phyloP scores from a whole-genome alignment of 306 rosid species.

The Prunus mume region DNA sequence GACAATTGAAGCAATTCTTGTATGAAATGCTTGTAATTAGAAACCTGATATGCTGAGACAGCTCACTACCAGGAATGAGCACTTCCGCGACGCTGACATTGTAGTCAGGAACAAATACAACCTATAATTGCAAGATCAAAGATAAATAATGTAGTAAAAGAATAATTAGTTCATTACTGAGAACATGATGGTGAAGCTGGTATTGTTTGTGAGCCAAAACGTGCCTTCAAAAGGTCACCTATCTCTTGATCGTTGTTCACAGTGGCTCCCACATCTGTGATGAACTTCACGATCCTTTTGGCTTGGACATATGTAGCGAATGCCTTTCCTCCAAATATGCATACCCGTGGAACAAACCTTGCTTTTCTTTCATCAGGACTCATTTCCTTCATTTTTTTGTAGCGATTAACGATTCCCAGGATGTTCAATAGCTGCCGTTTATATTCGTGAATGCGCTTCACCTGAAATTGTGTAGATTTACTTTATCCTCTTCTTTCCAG shows the following conservation, averaged over 20 bases:
- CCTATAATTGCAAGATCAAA: slow-evolving; percentile 34
- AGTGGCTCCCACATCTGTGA: slow-evolving; percentile 87
- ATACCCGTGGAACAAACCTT: slow-evolving; percentile 87
- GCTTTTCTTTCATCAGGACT: slow-evolving; percentile 57
- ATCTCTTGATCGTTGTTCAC: slow-evolving; percentile 87
- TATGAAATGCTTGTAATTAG: slow-evolving; percentile 5
- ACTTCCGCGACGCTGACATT: slow-evolving; percentile 93
- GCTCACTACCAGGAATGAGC: slow-evolving; percentile 96
- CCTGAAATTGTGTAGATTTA: slow-evolving; percentile 38
- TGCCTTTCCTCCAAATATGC: slow-evolving; percentile 97
- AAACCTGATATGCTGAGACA: slow-evolving; percentile 93
- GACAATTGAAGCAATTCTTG: background rate
- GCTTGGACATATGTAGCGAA: slow-evolving; percentile 93
- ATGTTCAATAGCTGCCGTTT: slow-evolving; percentile 85
- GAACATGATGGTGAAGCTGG: too few relatives aligned
- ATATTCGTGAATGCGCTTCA: slow-evolving; percentile 98
- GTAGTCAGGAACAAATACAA: slow-evolving; percentile 92
- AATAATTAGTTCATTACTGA: too few relatives aligned
- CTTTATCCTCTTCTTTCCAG: too few relatives aligned
- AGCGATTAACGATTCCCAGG: slow-evolving; percentile 89
- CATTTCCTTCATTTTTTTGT: slow-evolving; percentile 98
- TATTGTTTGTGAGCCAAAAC: too few relatives aligned
- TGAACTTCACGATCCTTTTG: slow-evolving; percentile 95
- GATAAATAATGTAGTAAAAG: too few relatives aligned
- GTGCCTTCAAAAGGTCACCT: slow-evolving; percentile 93